phyloP scores from a whole-genome alignment of 768 basidiomycete genomes.

The Lactarius akahatsu region DNA sequence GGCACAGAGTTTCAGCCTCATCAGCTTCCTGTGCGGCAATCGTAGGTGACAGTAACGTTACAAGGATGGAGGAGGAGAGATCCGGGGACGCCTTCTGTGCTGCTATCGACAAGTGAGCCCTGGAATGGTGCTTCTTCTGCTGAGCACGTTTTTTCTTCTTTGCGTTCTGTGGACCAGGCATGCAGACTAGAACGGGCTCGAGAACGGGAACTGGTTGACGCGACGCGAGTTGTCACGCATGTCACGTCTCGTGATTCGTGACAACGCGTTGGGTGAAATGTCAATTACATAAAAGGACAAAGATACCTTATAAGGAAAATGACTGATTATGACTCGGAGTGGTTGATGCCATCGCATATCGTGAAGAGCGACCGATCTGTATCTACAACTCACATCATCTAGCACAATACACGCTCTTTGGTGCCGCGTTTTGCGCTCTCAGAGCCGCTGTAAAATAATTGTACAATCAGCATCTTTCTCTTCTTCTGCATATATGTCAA shows the following conservation, averaged over 20 bases:
- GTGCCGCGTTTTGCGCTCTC: constrained; percentile 26
- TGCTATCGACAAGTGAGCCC: constrained; percentile 13
- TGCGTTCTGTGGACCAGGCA: constrained; percentile 64
- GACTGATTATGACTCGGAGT: constrained; percentile 3
- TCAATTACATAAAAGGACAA: not conserved
- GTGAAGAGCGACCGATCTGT: constrained; percentile 15
- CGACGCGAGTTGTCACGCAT: constrained; percentile 13
- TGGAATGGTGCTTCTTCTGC: constrained; percentile 37
- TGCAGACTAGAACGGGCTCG: constrained; percentile 29
- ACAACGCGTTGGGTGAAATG: not conserved
- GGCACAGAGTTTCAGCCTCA: constrained; percentile 9
- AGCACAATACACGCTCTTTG: constrained; percentile 25
- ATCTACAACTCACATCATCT: constrained; percentile 11
- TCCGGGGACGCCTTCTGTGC: not conserved
- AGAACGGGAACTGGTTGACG: not conserved
- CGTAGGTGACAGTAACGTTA: not conserved
- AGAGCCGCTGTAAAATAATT: constrained; percentile 30
- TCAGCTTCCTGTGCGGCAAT: constrained; percentile 3
- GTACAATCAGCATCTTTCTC: constrained; percentile 23
- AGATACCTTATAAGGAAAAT: constrained; percentile 15
- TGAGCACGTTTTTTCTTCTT: constrained; percentile 45
- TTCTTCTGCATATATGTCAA: constrained; percentile 25
- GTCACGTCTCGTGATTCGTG: not conserved
- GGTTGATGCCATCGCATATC: not conserved
- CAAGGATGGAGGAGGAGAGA: constrained; percentile 5